Percentiles rank a stretch among this genome's conserved stretches.
These are phyloP conservation scores for Starmerella powellii DNA, from an alignment of 805 yeast genomes.

Conservation along the genomic window DNA sequence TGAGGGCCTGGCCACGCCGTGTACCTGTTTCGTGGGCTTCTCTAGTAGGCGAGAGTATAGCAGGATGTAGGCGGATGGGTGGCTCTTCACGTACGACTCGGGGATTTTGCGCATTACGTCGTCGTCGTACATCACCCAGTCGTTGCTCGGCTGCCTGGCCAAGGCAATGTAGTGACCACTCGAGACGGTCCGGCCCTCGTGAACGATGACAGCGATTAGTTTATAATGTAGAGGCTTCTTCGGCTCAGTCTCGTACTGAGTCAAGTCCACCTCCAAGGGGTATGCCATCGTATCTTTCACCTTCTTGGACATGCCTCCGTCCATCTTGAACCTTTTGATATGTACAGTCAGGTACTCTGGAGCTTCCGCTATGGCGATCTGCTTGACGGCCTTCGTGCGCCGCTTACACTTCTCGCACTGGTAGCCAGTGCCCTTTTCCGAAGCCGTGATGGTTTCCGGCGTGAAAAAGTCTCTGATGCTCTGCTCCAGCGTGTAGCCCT, in stretches of 20 bases:
- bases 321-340: constrained; percentile 78
- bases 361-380: constrained; percentile 59
- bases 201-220: constrained; percentile 74
- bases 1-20: not conserved
- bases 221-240: constrained; percentile 47
- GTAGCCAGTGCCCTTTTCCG: constrained; percentile 37
- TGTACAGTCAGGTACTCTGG: constrained; percentile 85
- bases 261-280: constrained; percentile 62
- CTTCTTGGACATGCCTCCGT: constrained; percentile 48
- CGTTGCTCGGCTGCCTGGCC: constrained; percentile 81
- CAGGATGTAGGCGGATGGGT: constrained; percentile 82
- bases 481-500: constrained; percentile 50
- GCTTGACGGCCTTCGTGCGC: constrained; percentile 65
- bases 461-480: constrained; percentile 73
- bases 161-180: constrained; percentile 90
- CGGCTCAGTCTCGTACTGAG: constrained; percentile 36
- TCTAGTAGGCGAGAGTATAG: constrained; percentile 50
- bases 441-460: constrained; percentile 48
- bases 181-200: constrained; percentile 83
- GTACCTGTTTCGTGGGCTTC: not conserved
- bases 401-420: constrained; percentile 76
- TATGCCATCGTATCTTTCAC: constrained; percentile 78
- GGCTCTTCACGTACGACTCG: constrained; percentile 62
- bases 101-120: constrained; percentile 67
- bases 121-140: constrained; percentile 92